Percentiles rank a stretch among this genome's conserved stretches.
These are phyloP conservation scores for Lumnitzera littorea DNA, from an alignment of 345 rosid genomes.

Conservation along the genomic window DNA sequence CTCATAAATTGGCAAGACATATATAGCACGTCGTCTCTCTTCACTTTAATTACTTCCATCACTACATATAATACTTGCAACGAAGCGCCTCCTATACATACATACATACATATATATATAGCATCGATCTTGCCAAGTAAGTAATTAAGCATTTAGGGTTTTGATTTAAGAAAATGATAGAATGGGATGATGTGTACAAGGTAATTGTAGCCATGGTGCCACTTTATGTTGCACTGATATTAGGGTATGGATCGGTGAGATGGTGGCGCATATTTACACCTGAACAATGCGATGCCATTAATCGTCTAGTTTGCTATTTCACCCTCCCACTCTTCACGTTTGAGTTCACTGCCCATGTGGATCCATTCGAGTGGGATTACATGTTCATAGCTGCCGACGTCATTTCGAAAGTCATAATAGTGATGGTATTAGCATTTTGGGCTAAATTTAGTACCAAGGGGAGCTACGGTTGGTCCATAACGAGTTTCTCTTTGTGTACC, in stretches of 20 bases:
- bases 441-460: slow-evolving; percentile 68
- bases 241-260: slow-evolving; percentile 86
- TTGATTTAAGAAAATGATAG: slow-evolving; percentile 39
- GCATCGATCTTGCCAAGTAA: too few relatives aligned
- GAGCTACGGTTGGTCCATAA: slow-evolving; percentile 82
- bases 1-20: too few relatives aligned
- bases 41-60: too few relatives aligned
- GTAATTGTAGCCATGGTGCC: slow-evolving; percentile 84
- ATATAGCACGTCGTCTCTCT: too few relatives aligned
- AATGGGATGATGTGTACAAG: slow-evolving; percentile 71
- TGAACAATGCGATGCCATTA: slow-evolving; percentile 78
- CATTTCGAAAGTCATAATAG: slow-evolving; percentile 61
- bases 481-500: slow-evolving; percentile 73
- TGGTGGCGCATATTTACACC: slow-evolving; percentile 82
- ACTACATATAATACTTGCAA: too few relatives aligned
- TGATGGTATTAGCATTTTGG: slow-evolving; percentile 60
- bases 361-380: slow-evolving; percentile 79
- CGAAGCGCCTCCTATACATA: too few relatives aligned
- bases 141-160: too few relatives aligned
- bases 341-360: slow-evolving; percentile 72
- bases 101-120: too few relatives aligned
- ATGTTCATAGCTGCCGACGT: slow-evolving; percentile 64
- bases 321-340: slow-evolving; percentile 80
- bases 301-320: slow-evolving; percentile 68
- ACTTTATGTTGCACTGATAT: slow-evolving; percentile 63